A percentile compares a stretch with the other conserved stretches of the same genome.
These are phyloP conservation scores for Dioszegia aurantiaca DNA, from an alignment of 768 basidiomycete genomes.

Conservation along the genomic window DNA sequence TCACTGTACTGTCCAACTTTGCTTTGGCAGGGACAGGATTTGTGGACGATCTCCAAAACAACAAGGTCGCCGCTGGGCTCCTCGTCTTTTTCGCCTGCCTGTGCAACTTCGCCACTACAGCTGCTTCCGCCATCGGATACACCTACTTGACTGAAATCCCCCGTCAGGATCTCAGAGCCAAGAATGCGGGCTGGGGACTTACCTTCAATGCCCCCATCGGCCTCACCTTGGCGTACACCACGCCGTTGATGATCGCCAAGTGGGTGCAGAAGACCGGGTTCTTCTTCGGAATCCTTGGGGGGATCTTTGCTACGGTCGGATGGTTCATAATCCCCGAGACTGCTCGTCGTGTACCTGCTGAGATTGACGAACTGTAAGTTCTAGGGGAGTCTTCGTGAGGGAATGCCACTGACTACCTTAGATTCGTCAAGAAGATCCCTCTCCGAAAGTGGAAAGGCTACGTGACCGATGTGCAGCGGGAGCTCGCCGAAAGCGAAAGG, in stretches of 20 bases:
- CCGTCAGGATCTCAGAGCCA: conserved; percentile 24
- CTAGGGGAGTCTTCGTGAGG: too few species aligned
- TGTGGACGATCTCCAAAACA: conserved; percentile 20
- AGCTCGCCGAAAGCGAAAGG: too few species aligned
- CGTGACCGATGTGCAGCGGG: conserved; percentile 19
- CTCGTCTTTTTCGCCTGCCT: conserved; percentile 32
- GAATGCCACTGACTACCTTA: too few species aligned
- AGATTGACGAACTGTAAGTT: conserved; percentile 24
- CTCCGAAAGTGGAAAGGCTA: conserved; percentile 18
- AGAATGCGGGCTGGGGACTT: conserved; percentile 22
- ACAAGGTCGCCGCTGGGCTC: conserved; percentile 17
- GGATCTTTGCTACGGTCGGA: conserved; percentile 3
- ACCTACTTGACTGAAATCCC: conserved; percentile 32
- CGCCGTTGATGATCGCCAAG: conserved; percentile 16
- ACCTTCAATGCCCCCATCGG: conserved; percentile 19
- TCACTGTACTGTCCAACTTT: conserved; percentile 17
- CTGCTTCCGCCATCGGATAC: conserved; percentile 23
- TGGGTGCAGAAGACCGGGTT: conserved; percentile 25
- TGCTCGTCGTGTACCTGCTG: conserved; percentile 18
- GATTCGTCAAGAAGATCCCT: too few species aligned
- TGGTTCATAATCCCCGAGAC: conserved; percentile 22
- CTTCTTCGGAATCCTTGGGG: conserved; percentile 18
- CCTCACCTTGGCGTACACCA: conserved; percentile 22
- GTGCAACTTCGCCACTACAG: conserved; percentile 31
- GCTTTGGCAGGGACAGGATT: conserved; percentile 23